Percentiles rank a stretch among this genome's conserved stretches.
Evolutionary conservation across 306 rosid genomes (phyloP).

Genomic region (Delonix regia): DNA sequence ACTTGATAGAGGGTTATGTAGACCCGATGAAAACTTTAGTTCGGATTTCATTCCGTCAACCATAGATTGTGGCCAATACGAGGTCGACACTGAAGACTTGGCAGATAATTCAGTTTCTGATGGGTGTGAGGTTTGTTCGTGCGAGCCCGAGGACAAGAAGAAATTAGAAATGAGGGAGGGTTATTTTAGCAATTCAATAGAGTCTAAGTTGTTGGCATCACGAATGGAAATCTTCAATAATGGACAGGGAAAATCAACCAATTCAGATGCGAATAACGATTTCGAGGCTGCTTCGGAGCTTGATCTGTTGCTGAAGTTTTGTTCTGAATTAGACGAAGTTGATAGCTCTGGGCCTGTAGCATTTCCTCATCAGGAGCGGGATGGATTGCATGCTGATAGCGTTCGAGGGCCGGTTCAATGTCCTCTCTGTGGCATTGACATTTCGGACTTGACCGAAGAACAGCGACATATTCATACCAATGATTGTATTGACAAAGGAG

Average conservation of each 20-base stretch:
- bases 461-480: conserved; percentile 73
- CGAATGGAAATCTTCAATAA: conserved; percentile 20
- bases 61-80: conserved; percentile 34
- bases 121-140: conserved; percentile 12
- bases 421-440: conserved; percentile 77
- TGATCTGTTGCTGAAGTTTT: conserved; percentile 58
- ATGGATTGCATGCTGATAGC: conserved; percentile 24
- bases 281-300: conserved; percentile 52
- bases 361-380: conserved; percentile 25
- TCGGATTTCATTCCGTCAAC: conserved; percentile 68
- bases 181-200: conserved; percentile 65
- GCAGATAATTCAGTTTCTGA: not conserved
- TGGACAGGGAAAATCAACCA: conserved; percentile 15
- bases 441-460: conserved; percentile 63
- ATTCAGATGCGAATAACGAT: not conserved
- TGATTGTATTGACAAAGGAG: conserved; percentile 65
- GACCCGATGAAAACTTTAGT: conserved; percentile 38
- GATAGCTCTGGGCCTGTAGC: conserved; percentile 24
- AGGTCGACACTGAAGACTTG: not conserved
- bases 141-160: conserved; percentile 32
- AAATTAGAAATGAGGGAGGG: conserved; percentile 40
- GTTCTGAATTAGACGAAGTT: conserved; percentile 42
- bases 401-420: conserved; percentile 47
- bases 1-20: conserved; percentile 12
- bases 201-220: conserved; percentile 58